Evolutionary conservation across 2,329 filamentous ascomycete species (phyloP), one percentile per base, ranked within the genome.

Genomic region (Botrytis pseudocinerea): DNA sequence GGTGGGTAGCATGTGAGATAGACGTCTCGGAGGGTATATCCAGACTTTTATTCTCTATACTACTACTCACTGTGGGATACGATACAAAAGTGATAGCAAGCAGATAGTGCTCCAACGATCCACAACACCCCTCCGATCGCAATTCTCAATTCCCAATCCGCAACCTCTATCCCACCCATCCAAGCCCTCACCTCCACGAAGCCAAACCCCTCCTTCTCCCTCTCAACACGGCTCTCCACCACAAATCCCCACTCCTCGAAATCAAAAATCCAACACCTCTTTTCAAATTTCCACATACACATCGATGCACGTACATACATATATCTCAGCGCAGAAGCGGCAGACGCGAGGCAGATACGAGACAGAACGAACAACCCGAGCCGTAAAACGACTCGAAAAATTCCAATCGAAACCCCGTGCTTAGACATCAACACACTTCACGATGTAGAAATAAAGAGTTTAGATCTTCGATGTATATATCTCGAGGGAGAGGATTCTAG

Each of bases 71-170:
- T 54, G 4, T n/a, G 12, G 12, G 14, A n/a, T 16, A 6, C 12
- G 25, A 4, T 51, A 51, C 1, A 51, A 51, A 14, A n/a, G 10
- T 25, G 4, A n/a, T 10, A 25, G 14, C 25, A 6, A n/a, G 22
- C 48, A n/a, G 2, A n/a, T 12, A 51, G 9, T 12, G 0, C 9
- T 5, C 22, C 1, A 25, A 5, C 10, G 25, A n/a, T 18, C 0
- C 12, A 51, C 10, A 51, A 51, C 10, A n/a, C 22, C 9, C 9
- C 46, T 51, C 4, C 46, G 3, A 51, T 51, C 46, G 4, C 46
- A 35, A 35, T 35, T 35, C 35, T 35, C 35, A 7, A 35, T 35
- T 51, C 22, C 25, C 48, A 51, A n/a, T 6, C 48, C 12, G 12
- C 25, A 51, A 25, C 22, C 46, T 46, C 48, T 44, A 4, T 44